Percentiles rank a stretch among this genome's conserved stretches.
These are phyloP conservation scores for Pseudocercospora fijiensis DNA, from an alignment of 2,329 filamentous ascomycete species.

Conservation along the genomic window DNA sequence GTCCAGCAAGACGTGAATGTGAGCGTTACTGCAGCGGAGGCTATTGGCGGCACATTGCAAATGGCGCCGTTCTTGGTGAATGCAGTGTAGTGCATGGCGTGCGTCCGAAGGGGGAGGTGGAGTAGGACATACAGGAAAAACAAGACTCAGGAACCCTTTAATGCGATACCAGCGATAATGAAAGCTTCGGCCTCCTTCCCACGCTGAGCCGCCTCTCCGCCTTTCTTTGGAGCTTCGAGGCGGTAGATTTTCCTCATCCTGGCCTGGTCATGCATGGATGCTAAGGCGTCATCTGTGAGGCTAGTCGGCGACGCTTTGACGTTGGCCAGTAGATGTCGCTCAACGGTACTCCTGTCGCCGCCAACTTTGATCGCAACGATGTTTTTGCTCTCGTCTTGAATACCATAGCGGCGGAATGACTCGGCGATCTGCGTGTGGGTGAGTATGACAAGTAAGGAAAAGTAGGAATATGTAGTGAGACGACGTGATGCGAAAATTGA, in stretches of 20 bases:
- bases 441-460: background rate
- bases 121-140: background rate
- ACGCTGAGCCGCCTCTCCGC: conserved; percentile 17
- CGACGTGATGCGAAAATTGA: background rate
- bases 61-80: conserved; percentile 2
- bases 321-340: conserved; percentile 60
- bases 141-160: conserved; percentile 58
- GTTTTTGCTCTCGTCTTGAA: conserved; percentile 66
- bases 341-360: conserved; percentile 42
- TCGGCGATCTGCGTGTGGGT: conserved; percentile 70
- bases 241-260: conserved; percentile 86
- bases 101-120: background rate
- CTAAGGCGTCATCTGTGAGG: conserved; percentile 65
- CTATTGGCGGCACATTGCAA: conserved; percentile 4
- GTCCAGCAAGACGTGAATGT: conserved; percentile 30
- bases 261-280: conserved; percentile 59
- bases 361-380: conserved; percentile 82
- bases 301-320: conserved; percentile 61
- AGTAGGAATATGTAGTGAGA: conserved; percentile 11
- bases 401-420: conserved; percentile 84
- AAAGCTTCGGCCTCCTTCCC: conserved; percentile 62
- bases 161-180: conserved; percentile 74
- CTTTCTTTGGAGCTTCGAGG: conserved; percentile 57
- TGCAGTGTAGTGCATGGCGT: background rate
- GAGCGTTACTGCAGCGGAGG: conserved; percentile 11